Evolutionary conservation across 1,284 basidiomycete species (phyloP).

Genomic region (Xanthoconium separans): DNA sequence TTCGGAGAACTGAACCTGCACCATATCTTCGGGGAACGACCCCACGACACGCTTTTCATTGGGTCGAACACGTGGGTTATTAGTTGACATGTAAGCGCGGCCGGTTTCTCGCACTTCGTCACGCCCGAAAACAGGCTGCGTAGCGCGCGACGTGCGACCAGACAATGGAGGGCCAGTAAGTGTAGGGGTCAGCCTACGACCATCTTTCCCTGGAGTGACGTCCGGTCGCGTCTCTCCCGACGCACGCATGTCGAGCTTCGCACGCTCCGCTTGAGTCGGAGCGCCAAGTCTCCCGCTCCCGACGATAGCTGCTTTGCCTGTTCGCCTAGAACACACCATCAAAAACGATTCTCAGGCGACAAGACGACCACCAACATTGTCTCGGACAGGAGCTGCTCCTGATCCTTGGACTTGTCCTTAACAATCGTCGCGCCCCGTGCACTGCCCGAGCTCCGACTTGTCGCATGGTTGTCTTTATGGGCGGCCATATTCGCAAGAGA

Average conservation of each 20-base stretch:
- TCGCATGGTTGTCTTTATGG: neutral
- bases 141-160: neutral
- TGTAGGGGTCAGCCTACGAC: neutral
- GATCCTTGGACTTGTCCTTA: neutral
- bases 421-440: neutral
- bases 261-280: neutral
- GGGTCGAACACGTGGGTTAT: neutral
- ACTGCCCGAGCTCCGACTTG: neutral
- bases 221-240: neutral
- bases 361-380: conserved; percentile 10
- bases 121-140: neutral
- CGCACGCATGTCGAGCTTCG: neutral
- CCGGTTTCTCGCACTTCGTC: neutral
- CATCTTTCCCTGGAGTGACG: neutral
- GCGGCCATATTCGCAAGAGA: neutral
- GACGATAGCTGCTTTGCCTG: neutral
- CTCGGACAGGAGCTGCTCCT: neutral
- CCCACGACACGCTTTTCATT: neutral
- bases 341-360: neutral
- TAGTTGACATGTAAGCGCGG: neutral
- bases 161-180: neutral
- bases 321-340: conserved; percentile 9
- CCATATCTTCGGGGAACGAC: neutral
- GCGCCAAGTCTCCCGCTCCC: neutral
- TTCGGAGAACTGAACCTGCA: neutral